phyloP scores from a whole-genome alignment of 345 rosid genomes.

The Hibiscus syriacus region DNA sequence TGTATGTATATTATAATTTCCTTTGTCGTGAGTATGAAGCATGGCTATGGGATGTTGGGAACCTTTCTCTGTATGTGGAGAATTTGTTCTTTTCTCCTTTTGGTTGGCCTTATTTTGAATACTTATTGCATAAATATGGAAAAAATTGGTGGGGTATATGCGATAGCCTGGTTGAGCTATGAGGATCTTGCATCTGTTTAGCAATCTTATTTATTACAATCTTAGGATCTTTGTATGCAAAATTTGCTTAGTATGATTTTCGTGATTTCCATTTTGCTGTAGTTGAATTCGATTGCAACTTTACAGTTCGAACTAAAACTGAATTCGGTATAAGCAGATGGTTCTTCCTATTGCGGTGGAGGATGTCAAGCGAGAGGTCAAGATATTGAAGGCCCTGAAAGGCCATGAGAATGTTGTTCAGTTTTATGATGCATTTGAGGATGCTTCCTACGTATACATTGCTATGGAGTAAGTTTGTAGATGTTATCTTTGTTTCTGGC shows the following conservation, averaged over 20 bases:
- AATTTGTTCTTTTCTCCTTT: neutral
- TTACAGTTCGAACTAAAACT: no score
- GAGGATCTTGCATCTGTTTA: neutral
- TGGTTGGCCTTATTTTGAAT: neutral
- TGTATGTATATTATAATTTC: no score
- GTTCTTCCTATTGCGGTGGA: slow-evolving; percentile 62
- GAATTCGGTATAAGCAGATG: slow-evolving; percentile 42
- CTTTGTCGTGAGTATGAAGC: no score
- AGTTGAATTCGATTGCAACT: neutral
- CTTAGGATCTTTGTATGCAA: neutral
- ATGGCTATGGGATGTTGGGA: no score
- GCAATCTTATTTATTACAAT: neutral
- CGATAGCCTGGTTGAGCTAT: neutral
- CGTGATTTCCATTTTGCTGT: neutral
- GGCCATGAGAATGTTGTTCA: slow-evolving; percentile 69
- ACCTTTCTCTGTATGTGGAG: no score
- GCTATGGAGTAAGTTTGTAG: slow-evolving; percentile 82
- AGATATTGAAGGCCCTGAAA: slow-evolving; percentile 43
- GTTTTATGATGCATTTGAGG: slow-evolving; percentile 55
- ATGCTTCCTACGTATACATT: slow-evolving; percentile 77
- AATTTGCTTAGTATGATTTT: neutral
- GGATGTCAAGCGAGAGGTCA: slow-evolving; percentile 65
- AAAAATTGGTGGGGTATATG: neutral
- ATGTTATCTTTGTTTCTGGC: slow-evolving; percentile 9
- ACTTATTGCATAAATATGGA: neutral